Evolutionary conservation across 192 early-diverging fungal species (phyloP).

Genomic region (Umbelopsis vinacea): DNA sequence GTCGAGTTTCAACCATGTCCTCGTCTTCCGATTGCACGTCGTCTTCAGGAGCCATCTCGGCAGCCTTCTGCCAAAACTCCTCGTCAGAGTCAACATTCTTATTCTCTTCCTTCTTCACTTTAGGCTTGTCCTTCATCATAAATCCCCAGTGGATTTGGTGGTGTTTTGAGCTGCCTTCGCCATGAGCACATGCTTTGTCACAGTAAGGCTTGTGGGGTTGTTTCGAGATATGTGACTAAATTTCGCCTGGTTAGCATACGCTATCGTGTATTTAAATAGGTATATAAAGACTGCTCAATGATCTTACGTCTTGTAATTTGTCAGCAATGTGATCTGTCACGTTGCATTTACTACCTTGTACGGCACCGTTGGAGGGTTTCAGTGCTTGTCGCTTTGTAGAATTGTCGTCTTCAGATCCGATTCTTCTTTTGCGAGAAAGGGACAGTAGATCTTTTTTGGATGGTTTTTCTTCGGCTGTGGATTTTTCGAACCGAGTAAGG

Average conservation of each 20-base stretch:
- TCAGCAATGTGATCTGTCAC: constrained; percentile 4
- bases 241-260: neutral
- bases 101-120: neutral
- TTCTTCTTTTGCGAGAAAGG: neutral
- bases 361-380: neutral
- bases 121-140: neutral
- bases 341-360: neutral
- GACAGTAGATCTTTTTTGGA: neutral
- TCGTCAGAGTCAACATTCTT: neutral
- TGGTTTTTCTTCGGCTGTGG: neutral
- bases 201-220: neutral
- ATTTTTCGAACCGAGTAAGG: neutral
- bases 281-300: neutral
- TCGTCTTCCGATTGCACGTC: neutral
- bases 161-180: constrained; percentile 6
- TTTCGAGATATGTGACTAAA: neutral
- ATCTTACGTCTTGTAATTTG: constrained; percentile 6
- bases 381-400: neutral
- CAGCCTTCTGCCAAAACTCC: constrained; percentile 2
- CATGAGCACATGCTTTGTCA: constrained; percentile 3
- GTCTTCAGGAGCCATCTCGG: neutral
- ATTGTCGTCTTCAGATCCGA: neutral
- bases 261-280: neutral
- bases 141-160: neutral
- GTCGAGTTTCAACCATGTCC: neutral